Evolutionary conservation across 208 protist genomes (phyloP), one percentile per base, ranked within the genome.

Genomic region (Acanthamoeba triangularis): DNA sequence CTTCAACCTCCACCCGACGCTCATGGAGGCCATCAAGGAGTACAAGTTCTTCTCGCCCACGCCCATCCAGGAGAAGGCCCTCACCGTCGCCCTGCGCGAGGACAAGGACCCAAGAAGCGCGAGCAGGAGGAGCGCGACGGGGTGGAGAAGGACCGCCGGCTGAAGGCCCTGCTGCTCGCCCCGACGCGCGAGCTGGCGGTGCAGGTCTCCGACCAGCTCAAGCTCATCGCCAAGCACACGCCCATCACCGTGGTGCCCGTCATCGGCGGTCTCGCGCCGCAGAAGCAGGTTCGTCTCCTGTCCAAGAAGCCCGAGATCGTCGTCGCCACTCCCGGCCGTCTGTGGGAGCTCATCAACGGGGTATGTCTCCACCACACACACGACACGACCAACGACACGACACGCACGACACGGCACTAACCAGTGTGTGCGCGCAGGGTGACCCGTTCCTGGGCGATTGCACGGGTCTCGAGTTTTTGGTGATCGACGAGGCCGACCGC

Each of bases 401-500:
- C 41, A 69, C 41, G 35, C 52, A 67, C 20, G 69, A 78, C 37
- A 20, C 18, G 52, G 11, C 52, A 56, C 10, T 78, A 20, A 20
- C 69, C 52, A 8, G 18, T 82, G 11, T 33, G 28, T 35, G 41
- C 41, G 41, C 41, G 41, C 41, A 92, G 93, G 95, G 72, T 49
- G 28, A 72, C 25, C 23, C 65, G 20, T 95, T 82, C 69, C 78
- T 98, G 49, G 30, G 33, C 28, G 94, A 98, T 59, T 91, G 98
- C 13, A 37, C 41, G 28, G 7, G 35, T 16, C 52, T 99, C 13
- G 84, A 96, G 41, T 98, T 96, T 95, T 96, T 99, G 47, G 98
- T 98, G 28, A 87, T 99, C 44, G 98, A 99, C 84, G 98, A 99
- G 90, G 98, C 98, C 2, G 98, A 99, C 96, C 63, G 98, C 16